Base-by-base conservation (phyloP, 805 yeast genomes). In the Teunomyces aglyptinius region DNA sequence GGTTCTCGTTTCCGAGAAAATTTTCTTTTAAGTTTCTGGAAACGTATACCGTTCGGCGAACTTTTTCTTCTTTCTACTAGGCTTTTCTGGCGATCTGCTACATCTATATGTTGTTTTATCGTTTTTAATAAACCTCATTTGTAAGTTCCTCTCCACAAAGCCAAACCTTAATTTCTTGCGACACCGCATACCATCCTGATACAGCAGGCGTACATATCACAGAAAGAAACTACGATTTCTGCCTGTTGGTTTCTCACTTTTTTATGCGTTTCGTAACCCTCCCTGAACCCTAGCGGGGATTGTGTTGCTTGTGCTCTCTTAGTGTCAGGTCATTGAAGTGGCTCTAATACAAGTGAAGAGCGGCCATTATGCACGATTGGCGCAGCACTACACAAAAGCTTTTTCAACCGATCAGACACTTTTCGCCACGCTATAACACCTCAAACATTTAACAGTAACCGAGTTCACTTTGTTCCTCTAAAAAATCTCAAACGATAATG, bases 401-500 rank as follows among this genome's bases (percentile, higher is more conserved):
- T 31, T 31, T 8, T 1, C 6, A 13, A 6, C 33, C 33, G 16
- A 31, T 31, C 33, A 31, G 7, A 6, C 11, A 15, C 10, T 13
- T n/a, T 8, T 8, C 15, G 13, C 12, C 4, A 29, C 16, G 8
- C 5, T 7, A 8, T 6, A 15, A 15, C 33, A 1, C 8, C n/a
- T n/a, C n/a, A n/a, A n/a, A 31, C 33, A 28, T 29, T 3, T 12
- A 31, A 13, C 10, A 6, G 16, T n/a, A n/a, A 4, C 33, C 11
- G 6, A 13, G 11, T 13, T n/a, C 10, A 31, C 6, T 15, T 10
- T 31, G 13, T n/a, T 13, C 18, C 33, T 31, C 10, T 13, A 31
- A n/a, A 31, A 6, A 31, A 6, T 29, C 16, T 15, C 5, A 4
- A 31, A 13, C 33, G 13, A 41, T 5, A 22, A 54, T 54, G 57